phyloP scores from a whole-genome alignment of 1,284 basidiomycete species.

The Irpex sp. region DNA sequence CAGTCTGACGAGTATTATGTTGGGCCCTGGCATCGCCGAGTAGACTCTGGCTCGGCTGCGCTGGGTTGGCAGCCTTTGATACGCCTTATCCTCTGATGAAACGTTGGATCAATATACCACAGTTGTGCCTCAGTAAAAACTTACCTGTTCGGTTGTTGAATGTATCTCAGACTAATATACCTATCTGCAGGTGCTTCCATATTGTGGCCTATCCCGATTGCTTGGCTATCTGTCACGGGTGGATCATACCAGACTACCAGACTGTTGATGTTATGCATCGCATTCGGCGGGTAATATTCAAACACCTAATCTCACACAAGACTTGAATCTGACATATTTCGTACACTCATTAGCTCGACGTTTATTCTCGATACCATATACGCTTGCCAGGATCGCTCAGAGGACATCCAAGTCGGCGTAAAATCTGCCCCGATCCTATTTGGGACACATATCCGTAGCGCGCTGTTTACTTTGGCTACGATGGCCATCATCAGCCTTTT shows the following conservation, averaged over 20 bases:
- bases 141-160: no score
- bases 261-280: not conserved
- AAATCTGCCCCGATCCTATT: constrained; percentile 66
- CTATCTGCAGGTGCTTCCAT: not conserved
- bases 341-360: constrained; percentile 59
- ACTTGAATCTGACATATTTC: no score
- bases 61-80: not conserved
- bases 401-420: constrained; percentile 60
- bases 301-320: not conserved
- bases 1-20: no score
- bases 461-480: constrained; percentile 60
- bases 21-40: not conserved
- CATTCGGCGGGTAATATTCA: not conserved
- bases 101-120: constrained; percentile 80
- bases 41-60: not conserved
- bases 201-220: constrained; percentile 30
- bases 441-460: constrained; percentile 60
- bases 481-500: constrained; percentile 58
- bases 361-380: constrained; percentile 78
- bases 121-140: constrained; percentile 75
- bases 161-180: not conserved
- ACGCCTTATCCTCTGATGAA: constrained; percentile 56
- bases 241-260: not conserved
- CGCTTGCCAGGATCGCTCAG: constrained; percentile 63
- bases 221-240: constrained; percentile 50